Evolutionary conservation across 2,329 filamentous ascomycete genomes (phyloP), one percentile per base, ranked within the genome.

Genomic region (Parascedosporium putredinis): DNA sequence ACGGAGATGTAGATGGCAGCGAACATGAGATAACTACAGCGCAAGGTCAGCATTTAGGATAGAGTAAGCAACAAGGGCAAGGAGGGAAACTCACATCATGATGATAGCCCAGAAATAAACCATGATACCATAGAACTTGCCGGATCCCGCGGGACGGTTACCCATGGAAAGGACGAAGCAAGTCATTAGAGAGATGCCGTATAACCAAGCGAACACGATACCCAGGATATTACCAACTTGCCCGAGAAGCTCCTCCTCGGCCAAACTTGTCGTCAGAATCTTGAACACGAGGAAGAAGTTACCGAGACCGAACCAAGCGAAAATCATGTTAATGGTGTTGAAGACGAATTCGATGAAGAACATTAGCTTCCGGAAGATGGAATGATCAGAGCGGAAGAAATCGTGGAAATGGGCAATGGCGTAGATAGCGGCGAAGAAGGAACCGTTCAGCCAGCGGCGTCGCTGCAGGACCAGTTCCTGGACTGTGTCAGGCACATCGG

Each of bases 261-360:
- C 85, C 56, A 98, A 73, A 60, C 90, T 95, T 9, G 82, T 84
- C 1, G 91, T 97, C 55, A 98, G 73, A 63, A 98, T 97, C 66
- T 90, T 90, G 74, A 98, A 98, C 58, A 98, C 91, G 62, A 98
- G 72, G 78, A 97, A 98, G 77, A 98, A 98, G 71, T 98, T 98
- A 62, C 93, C 86, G 61, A 97, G 93, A 59, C 86, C 88, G 63
- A 98, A 97, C 93, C 93, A 98, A 49, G 93, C 90, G 65, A 97
- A 98, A 62, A 98, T 78, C 88, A 97, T 96, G 74, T 88, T 95
- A 67, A 91, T 76, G 1, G 88, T 93, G 67, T 96, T 90, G 71
- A 96, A 98, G 57, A 85, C 72, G 65, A 96, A 97, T 64, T 98
- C 93, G 57, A 97, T 67, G 59, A 95, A 78, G 67, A 98, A 87